Conservation (phyloP, 768 basidiomycete genomes). For the Lentinula edodes region DNA sequence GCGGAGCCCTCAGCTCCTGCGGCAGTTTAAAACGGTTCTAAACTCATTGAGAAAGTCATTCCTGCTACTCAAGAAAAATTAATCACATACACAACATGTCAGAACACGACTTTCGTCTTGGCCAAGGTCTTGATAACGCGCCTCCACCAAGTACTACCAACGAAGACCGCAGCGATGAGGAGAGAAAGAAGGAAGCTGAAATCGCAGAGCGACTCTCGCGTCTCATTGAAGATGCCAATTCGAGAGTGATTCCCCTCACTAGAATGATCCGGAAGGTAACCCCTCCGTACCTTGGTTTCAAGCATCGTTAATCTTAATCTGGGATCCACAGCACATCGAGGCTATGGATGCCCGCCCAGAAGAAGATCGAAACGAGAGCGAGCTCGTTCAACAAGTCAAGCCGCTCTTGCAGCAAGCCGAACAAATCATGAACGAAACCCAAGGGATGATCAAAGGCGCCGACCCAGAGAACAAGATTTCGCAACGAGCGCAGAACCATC, state of each 20-base stretch:
- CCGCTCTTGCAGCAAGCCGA: slow-evolving; percentile 32
- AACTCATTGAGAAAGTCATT: neutral
- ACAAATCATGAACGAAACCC: slow-evolving; percentile 31
- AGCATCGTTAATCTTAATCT: no score
- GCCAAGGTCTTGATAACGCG: neutral
- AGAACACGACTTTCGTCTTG: neutral
- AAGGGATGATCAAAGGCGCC: slow-evolving; percentile 28
- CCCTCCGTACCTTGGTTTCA: slow-evolving; percentile 12
- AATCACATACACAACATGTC: neutral
- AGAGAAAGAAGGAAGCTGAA: slow-evolving; percentile 18
- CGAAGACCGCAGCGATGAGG: slow-evolving; percentile 17
- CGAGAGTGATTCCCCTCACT: slow-evolving; percentile 22
- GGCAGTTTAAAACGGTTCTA: neutral
- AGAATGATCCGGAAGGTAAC: slow-evolving; percentile 33
- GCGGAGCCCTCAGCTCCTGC: neutral
- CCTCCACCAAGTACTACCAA: slow-evolving; percentile 1
- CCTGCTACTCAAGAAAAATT: neutral
- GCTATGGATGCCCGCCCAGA: slow-evolving; percentile 24
- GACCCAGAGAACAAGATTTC: slow-evolving; percentile 29
- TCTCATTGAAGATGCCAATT: slow-evolving; percentile 29
- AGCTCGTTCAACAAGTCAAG: slow-evolving; percentile 28
- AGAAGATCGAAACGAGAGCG: slow-evolving; percentile 24
- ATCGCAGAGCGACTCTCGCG: slow-evolving; percentile 29
- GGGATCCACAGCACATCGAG: slow-evolving; percentile 25
- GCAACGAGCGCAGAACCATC: slow-evolving; percentile 27